Conservation (phyloP, 2,329 filamentous ascomycete genomes). For the Geoglossum cookeanum region DNA sequence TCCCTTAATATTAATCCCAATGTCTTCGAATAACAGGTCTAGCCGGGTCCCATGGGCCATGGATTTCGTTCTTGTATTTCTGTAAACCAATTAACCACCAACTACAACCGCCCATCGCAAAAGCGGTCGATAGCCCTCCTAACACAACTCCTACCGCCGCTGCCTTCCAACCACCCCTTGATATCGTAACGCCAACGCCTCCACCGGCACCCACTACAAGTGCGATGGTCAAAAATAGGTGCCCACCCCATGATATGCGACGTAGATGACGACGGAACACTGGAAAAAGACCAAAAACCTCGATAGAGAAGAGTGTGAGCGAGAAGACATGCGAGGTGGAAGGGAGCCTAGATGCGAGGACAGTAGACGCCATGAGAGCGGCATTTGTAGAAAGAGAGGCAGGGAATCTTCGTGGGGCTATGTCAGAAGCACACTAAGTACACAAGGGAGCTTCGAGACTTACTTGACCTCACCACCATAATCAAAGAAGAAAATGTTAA, state of each 20-base stretch:
- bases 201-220: slow-evolving; percentile 65
- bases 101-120: slow-evolving; percentile 82
- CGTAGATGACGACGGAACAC: slow-evolving; percentile 82
- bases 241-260: slow-evolving; percentile 63
- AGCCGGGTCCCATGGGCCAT: slow-evolving; percentile 93
- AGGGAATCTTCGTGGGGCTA: slow-evolving; percentile 24
- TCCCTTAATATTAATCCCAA: slow-evolving; percentile 21
- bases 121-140: slow-evolving; percentile 50
- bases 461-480: slow-evolving; percentile 53
- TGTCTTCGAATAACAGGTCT: slow-evolving; percentile 65
- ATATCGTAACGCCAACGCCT: slow-evolving; percentile 47
- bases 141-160: slow-evolving; percentile 55
- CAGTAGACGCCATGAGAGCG: slow-evolving; percentile 87
- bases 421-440: background rate
- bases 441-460: slow-evolving; percentile 6
- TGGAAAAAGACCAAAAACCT: slow-evolving; percentile 94
- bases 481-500: slow-evolving; percentile 97
- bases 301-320: slow-evolving; percentile 85
- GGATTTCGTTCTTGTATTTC: slow-evolving; percentile 98
- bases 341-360: slow-evolving; percentile 73
- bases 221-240: slow-evolving; percentile 54
- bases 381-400: slow-evolving; percentile 76
- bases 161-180: slow-evolving; percentile 32
- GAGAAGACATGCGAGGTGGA: slow-evolving; percentile 90
- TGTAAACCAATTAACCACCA: slow-evolving; percentile 97